Conservation (phyloP, 2,329 filamentous ascomycete genomes). For the Trichoderma sp. region DNA sequence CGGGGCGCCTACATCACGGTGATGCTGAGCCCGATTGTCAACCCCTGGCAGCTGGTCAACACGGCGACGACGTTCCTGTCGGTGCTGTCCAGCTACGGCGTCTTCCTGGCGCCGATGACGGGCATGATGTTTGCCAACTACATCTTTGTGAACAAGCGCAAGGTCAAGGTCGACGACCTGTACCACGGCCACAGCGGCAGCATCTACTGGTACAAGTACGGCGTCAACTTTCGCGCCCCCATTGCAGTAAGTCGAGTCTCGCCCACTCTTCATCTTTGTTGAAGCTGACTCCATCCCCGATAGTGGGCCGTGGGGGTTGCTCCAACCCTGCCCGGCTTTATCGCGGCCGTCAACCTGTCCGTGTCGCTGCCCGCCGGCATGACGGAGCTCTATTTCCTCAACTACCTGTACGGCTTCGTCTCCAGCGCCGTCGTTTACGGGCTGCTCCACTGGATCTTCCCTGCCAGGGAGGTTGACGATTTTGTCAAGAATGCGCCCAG, state of each 20-base stretch:
- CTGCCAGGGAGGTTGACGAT: slow-evolving; percentile 31
- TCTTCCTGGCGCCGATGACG: slow-evolving; percentile 44
- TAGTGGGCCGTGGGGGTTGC: slow-evolving; percentile 45
- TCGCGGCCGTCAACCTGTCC: slow-evolving; percentile 42
- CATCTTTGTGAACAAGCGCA: slow-evolving; percentile 37
- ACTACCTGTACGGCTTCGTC: slow-evolving; percentile 43
- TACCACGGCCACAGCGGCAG: slow-evolving; percentile 36
- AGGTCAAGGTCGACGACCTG: slow-evolving; percentile 42
- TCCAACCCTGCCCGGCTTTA: slow-evolving; percentile 47
- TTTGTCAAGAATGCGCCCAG: slow-evolving; percentile 35
- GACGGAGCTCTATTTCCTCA: slow-evolving; percentile 43
- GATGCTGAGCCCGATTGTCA: slow-evolving; percentile 40
- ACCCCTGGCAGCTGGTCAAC: slow-evolving; percentile 44
- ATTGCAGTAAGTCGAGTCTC: slow-evolving; percentile 38
- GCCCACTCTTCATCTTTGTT: not conserved
- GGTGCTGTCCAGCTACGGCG: slow-evolving; percentile 41
- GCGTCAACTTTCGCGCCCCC: slow-evolving; percentile 45
- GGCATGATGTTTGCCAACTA: slow-evolving; percentile 45
- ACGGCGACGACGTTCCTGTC: slow-evolving; percentile 41
- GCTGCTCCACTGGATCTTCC: slow-evolving; percentile 37
- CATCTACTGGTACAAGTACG: slow-evolving; percentile 46
- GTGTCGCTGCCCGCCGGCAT: slow-evolving; percentile 40
- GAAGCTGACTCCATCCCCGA: not conserved
- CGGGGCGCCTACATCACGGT: slow-evolving; percentile 42
- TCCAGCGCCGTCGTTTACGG: slow-evolving; percentile 38